Conservation (phyloP, 2,329 filamentous ascomycete genomes). For the Raffaelea albimanens region DNA sequence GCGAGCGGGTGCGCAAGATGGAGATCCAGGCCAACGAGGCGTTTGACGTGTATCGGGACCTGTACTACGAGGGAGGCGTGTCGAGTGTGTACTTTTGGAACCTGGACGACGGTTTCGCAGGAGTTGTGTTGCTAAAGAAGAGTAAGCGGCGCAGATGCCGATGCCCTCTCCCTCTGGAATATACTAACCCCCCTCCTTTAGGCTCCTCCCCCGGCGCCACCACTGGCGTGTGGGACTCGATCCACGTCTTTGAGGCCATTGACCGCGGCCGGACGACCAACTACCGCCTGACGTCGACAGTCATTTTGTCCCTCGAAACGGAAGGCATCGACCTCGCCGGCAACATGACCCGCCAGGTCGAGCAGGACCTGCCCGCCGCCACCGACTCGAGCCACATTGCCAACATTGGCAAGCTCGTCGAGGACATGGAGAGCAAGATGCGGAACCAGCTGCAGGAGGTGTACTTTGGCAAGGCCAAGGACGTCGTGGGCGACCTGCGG, state of each 20-base stretch:
- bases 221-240: constrained; percentile 90
- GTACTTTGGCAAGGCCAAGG: constrained; percentile 98
- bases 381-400: constrained; percentile 88
- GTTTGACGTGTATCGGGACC: constrained; percentile 90
- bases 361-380: constrained; percentile 72
- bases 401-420: constrained; percentile 87
- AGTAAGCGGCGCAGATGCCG: constrained; percentile 54
- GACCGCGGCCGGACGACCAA: constrained; percentile 86
- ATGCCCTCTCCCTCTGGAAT: too few relatives aligned
- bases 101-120: constrained; percentile 93
- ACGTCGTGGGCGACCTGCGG: constrained; percentile 90
- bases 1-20: constrained; percentile 85
- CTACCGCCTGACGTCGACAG: constrained; percentile 96
- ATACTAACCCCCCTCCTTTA: too few relatives aligned
- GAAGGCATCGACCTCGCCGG: constrained; percentile 83
- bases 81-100: constrained; percentile 98
- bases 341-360: constrained; percentile 96
- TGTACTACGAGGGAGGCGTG: constrained; percentile 95
- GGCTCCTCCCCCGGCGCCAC: constrained; percentile 40
- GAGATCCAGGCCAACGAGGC: constrained; percentile 91
- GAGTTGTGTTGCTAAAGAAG: constrained; percentile 93
- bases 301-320: constrained; percentile 80
- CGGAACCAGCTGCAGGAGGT: constrained; percentile 95
- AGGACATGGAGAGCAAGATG: constrained; percentile 99
- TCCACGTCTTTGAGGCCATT: constrained; percentile 95